Evolutionary conservation across 2,329 filamentous ascomycete species (phyloP), one percentile per base, ranked within the genome.

Genomic region (Atkinsonella texensis): DNA sequence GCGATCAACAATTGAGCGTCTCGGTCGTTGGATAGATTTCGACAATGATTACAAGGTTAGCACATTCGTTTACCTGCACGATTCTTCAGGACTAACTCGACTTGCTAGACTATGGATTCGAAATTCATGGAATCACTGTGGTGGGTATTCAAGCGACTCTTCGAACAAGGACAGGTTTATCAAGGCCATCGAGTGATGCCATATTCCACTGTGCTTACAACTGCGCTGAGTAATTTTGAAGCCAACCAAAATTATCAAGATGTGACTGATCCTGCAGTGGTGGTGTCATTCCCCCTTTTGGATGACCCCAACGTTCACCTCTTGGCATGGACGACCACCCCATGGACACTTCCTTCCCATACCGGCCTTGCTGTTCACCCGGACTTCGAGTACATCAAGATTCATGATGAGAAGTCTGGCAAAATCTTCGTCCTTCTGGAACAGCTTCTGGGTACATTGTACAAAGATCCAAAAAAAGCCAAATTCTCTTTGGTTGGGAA

Each of bases 1-100:
- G 91, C 81, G 89, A 61, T 73, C 82, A 56, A 95, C 89, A 28
- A 86, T 96, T 60, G 89, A 95, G 63, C 77, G 91, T 55, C 71
- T 97, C 41, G 91, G 91, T 52, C 84, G 91, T 53, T 97, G 91
- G 91, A 93, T 96, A 61, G 91, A 96, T 69, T 96, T 97, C 60
- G 91, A 97, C 69, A 93, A 95, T 61, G 89, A 96, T 67, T 96
- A 95, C 75, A 95, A 95, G 81, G 83, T 83, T 62, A 57, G 65
- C 4, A 49, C 23, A 35, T 38, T 9, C 55, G 12, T 39, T 15
- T 15, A 13, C 10, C 17, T 17, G 32, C 12, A 18, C 10, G 20
- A 18, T 38, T 2, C n/a, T 7, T 28, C 17, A 28, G 23, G 31
- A 45, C 47, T 51, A 15, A 20, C 31, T 4, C 12, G 46, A 18